phyloP scores from a whole-genome alignment of 2,329 filamentous ascomycete genomes.

The Penicillium brevicompactum region DNA sequence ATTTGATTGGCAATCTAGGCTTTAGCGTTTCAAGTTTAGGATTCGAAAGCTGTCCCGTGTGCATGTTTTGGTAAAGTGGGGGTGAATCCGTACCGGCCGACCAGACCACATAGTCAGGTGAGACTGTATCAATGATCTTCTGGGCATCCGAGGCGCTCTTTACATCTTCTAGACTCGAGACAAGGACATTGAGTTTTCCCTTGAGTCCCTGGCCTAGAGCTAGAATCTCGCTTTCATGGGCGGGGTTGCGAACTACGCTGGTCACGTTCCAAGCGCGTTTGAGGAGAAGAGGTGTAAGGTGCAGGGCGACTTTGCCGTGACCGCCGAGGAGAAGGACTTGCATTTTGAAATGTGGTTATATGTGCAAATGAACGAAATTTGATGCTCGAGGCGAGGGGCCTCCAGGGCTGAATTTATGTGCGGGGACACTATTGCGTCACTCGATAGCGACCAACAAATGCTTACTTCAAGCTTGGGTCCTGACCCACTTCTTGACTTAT shows the following conservation, averaged over 20 bases:
- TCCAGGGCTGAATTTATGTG: background rate
- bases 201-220: constrained; percentile 59
- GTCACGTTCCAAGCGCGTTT: constrained; percentile 75
- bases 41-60: background rate
- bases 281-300: constrained; percentile 75
- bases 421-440: background rate
- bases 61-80: constrained; percentile 2
- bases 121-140: constrained; percentile 55
- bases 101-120: constrained; percentile 51
- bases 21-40: too few relatives aligned
- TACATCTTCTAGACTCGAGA: constrained; percentile 72
- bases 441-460: background rate
- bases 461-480: too few relatives aligned
- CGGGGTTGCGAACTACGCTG: constrained; percentile 73
- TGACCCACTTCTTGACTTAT: too few relatives aligned
- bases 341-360: constrained; percentile 22
- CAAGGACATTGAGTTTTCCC: constrained; percentile 68
- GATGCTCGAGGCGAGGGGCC: background rate
- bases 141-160: constrained; percentile 64
- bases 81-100: constrained; percentile 42
- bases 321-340: constrained; percentile 75
- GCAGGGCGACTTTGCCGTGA: constrained; percentile 75
- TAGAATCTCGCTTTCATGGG: constrained; percentile 66
- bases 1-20: background rate
- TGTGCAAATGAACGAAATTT: background rate